Percentiles rank a stretch among this genome's conserved stretches.
Conservation (phyloP, 2,329 filamentous ascomycete species). For the Paraphoma chrysanthemicola region DNA sequence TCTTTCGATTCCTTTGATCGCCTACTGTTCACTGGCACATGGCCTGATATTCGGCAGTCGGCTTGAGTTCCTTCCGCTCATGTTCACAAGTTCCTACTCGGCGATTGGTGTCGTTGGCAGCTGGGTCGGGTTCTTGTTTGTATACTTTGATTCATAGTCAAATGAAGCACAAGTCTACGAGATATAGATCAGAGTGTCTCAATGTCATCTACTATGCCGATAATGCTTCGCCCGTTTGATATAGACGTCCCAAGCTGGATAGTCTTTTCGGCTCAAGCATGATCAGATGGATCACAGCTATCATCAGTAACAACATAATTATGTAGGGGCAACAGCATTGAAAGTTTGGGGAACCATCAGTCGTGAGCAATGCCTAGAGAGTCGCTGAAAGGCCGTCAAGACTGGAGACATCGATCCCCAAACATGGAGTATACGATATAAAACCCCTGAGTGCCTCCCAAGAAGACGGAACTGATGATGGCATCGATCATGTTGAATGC, state of each 20-base stretch:
- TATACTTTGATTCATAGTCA: conserved; percentile 70
- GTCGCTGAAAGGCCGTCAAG: too few species aligned
- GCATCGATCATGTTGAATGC: too few species aligned
- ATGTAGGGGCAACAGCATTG: background rate
- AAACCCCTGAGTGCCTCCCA: background rate
- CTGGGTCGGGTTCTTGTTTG: conserved; percentile 92
- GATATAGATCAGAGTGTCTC: too few species aligned
- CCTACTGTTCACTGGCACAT: conserved; percentile 88
- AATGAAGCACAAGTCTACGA: background rate
- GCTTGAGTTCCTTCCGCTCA: conserved; percentile 90
- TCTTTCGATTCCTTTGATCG: conserved; percentile 84
- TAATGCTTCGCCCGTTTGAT: too few species aligned
- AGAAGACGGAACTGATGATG: background rate
- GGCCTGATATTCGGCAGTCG: conserved; percentile 79
- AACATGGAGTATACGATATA: too few species aligned
- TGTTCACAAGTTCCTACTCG: conserved; percentile 96
- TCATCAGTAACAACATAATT: background rate
- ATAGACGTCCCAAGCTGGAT: background rate
- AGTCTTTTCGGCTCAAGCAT: background rate
- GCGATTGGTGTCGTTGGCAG: conserved; percentile 94
- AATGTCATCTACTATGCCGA: too few species aligned
- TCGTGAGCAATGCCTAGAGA: too few species aligned
- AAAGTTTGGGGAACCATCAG: too few species aligned
- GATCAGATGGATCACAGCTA: background rate
- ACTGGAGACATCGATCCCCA: too few species aligned